These are phyloP conservation scores for Wickerhamomyces canadensis DNA, from an alignment of 805 yeast genomes.

Conservation along the genomic window DNA sequence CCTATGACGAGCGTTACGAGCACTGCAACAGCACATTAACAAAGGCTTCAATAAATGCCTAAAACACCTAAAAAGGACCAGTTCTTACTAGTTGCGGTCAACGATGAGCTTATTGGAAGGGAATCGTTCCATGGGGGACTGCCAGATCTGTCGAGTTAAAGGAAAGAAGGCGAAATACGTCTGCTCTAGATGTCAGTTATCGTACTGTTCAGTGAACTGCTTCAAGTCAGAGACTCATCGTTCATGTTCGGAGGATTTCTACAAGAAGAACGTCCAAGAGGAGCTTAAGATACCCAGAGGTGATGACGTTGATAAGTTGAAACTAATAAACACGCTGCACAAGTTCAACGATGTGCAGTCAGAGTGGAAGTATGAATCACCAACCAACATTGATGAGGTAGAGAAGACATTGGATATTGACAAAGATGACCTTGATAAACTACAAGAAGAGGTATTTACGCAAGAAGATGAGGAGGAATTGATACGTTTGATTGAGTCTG, in stretches of 20 bases:
- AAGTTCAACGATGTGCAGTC: neutral
- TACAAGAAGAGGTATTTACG: conserved; percentile 2
- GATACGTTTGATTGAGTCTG: conserved; percentile 2
- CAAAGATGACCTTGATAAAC: conserved; percentile 1
- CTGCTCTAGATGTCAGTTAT: conserved; percentile 5
- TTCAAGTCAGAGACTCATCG: conserved; percentile 7
- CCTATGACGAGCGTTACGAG: too few relatives aligned
- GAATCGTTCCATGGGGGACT: too few relatives aligned
- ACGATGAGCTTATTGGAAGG: too few relatives aligned
- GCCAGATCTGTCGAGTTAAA: neutral
- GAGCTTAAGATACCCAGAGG: neutral
- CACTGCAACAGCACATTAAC: too few relatives aligned
- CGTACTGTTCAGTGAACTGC: conserved; percentile 8
- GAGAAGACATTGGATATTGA: neutral
- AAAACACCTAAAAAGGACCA: too few relatives aligned
- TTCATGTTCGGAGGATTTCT: conserved; percentile 5
- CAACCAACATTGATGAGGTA: neutral
- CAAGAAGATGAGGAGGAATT: conserved; percentile 5
- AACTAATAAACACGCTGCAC: conserved; percentile 2
- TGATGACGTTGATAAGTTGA: conserved; percentile 3
- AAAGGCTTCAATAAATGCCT: too few relatives aligned
- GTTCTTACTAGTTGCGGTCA: too few relatives aligned
- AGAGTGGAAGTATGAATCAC: conserved; percentile 6
- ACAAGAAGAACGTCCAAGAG: conserved; percentile 2
- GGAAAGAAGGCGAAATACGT: conserved; percentile 1